Percentiles rank a stretch among this genome's conserved stretches.
Evolutionary conservation across 768 basidiomycete genomes (phyloP).

Genomic region (Pleurotus sapidus): DNA sequence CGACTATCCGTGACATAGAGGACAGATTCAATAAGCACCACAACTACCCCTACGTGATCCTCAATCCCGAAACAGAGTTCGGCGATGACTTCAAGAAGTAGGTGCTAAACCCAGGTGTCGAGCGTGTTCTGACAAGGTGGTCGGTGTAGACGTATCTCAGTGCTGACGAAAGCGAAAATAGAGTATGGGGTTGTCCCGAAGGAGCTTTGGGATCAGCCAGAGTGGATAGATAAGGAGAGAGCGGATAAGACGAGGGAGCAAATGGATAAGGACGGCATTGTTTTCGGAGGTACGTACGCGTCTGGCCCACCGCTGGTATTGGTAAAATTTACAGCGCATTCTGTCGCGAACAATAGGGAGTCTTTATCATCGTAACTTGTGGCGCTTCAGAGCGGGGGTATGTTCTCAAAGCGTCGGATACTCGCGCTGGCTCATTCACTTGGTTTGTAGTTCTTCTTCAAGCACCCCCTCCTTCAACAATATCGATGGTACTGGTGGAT

Average conservation of each 20-base stretch:
- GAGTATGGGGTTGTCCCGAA: neutral
- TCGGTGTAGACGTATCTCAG: neutral
- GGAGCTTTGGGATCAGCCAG: constrained; percentile 42
- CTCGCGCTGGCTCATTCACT: neutral
- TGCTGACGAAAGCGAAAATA: neutral
- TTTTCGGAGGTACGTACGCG: constrained; percentile 31
- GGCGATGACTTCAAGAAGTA: neutral
- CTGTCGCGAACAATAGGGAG: neutral
- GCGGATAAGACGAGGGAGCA: constrained; percentile 55
- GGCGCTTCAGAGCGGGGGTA: constrained; percentile 66
- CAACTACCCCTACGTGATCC: constrained; percentile 83
- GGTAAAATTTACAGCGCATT: too few species aligned
- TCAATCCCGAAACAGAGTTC: constrained; percentile 24
- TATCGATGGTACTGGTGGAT: constrained; percentile 83
- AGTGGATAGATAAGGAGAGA: constrained; percentile 68
- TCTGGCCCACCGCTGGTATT: too few species aligned
- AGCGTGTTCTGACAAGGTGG: too few species aligned
- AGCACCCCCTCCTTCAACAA: constrained; percentile 59
- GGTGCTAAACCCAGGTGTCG: neutral
- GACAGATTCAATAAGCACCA: constrained; percentile 76
- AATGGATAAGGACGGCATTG: constrained; percentile 50
- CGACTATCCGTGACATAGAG: constrained; percentile 73
- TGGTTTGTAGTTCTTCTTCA: constrained; percentile 58
- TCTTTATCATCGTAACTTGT: constrained; percentile 62
- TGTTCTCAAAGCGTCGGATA: constrained; percentile 14